Conservation (phyloP, 2,329 filamentous ascomycete species). For the Penicillium sp. region DNA sequence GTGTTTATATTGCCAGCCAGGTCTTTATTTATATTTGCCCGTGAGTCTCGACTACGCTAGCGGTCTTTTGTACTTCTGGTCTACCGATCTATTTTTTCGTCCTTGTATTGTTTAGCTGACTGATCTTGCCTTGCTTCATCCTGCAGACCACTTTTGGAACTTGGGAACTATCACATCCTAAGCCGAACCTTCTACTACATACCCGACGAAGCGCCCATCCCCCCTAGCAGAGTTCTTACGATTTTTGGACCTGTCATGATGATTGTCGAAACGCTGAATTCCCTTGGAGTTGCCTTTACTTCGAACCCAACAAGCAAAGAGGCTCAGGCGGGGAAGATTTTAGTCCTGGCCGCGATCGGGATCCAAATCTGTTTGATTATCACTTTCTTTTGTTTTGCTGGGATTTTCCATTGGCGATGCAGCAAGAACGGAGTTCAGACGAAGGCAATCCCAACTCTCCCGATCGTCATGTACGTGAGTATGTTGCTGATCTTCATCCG, state of each 20-base stretch:
- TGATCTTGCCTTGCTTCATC: not conserved
- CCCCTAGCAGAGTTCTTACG: constrained; percentile 51
- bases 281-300: constrained; percentile 42
- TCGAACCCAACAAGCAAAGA: constrained; percentile 55
- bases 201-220: constrained; percentile 60
- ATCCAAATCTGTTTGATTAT: constrained; percentile 26
- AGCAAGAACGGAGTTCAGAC: constrained; percentile 10
- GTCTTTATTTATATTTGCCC: constrained; percentile 45
- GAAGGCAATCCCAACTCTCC: constrained; percentile 39
- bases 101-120: not conserved
- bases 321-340: constrained; percentile 49
- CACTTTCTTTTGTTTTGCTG: constrained; percentile 19
- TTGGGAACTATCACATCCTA: constrained; percentile 66
- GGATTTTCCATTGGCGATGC: constrained; percentile 23
- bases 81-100: not conserved
- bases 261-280: constrained; percentile 48
- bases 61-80: not conserved
- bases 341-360: constrained; percentile 56
- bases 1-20: constrained; percentile 52
- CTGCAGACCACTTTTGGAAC: constrained; percentile 61
- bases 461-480: constrained; percentile 57
- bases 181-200: constrained; percentile 65
- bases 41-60: constrained; percentile 18
- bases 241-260: constrained; percentile 54
- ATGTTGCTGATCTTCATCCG: constrained; percentile 54